A percentile compares a stretch with the other conserved stretches of the same genome.
These are phyloP conservation scores for Alternaria dauci DNA, from an alignment of 2,329 filamentous ascomycete genomes.

Conservation along the genomic window DNA sequence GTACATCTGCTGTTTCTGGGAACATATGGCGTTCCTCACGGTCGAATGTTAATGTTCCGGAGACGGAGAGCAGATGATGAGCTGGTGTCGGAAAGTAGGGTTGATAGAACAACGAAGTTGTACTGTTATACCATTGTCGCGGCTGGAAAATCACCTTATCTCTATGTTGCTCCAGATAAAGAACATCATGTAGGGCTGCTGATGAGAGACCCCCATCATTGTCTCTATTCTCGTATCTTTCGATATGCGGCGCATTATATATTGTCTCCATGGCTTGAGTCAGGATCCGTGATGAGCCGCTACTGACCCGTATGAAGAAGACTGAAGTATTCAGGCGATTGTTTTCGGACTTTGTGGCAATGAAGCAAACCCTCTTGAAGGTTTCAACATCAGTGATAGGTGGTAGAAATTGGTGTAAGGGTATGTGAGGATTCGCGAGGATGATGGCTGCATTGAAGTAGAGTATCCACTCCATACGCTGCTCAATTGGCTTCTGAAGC, in stretches of 20 bases:
- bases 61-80: neutral
- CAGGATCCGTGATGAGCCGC: conserved; percentile 22
- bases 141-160: conserved; percentile 4
- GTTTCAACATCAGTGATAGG: conserved; percentile 18
- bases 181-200: conserved; percentile 55
- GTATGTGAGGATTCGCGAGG: conserved; percentile 41
- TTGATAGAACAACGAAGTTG: neutral
- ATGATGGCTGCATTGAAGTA: conserved; percentile 31
- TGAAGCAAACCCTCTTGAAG: conserved; percentile 32
- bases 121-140: conserved; percentile 7
- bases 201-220: neutral
- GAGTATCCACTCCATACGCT: conserved; percentile 40
- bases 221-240: neutral
- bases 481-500: conserved; percentile 16
- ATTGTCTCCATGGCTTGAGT: conserved; percentile 32
- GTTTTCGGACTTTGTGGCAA: conserved; percentile 33
- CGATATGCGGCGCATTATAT: conserved; percentile 39
- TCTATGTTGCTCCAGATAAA: conserved; percentile 3
- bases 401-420: conserved; percentile 45
- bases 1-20: conserved; percentile 5
- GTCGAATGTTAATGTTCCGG: neutral
- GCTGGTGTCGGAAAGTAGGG: neutral
- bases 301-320: conserved; percentile 33
- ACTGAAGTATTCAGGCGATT: conserved; percentile 35
- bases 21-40: conserved; percentile 5